Base-by-base conservation (phyloP, 345 rosid species). In the Barbarea vulgaris region DNA sequence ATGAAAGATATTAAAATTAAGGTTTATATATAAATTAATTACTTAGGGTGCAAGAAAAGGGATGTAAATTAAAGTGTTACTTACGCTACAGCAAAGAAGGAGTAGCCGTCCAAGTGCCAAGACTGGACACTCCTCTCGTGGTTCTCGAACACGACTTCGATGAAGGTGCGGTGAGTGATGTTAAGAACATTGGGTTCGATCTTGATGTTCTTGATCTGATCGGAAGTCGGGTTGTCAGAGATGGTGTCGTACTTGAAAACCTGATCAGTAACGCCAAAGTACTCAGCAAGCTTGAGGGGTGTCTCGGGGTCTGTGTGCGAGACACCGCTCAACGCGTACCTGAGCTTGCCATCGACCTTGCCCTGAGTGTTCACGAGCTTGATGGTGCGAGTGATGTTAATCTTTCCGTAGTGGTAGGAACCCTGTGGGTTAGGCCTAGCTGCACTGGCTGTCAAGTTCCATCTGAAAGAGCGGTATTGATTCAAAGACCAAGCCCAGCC, bases 381-480 rank as follows among this genome's bases (percentile, higher is more conserved):
- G 78, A 87, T 82, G 66, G 92, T 89, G 42, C 89, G 87, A 48
- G 87, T 86, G 75, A 87, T 81, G 79, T 85, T 83, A 71, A 89
- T 85, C 24, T 67, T 73, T 56, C 90, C 95, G 24, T 89, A 89
- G 41, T 84, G 95, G 84, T 84, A 89, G 0, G 96, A 89, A 14
- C 96, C 96, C 22, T 89, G 95, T 28, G 95, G 95, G 72, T 89
- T 89, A 9, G 95, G 95, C 80, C 95, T 84, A 47, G 90, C 95
- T 0, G 95, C 91, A 17, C 86, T 84, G 24, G 95, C 85, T 3
- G 95, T 89, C 69, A 89, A 83, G 75, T 89, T 89, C 92, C 95
- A 89, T 21, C 95, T 76, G 81, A 87, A 87, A 37, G 95, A 74
- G 1, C 92, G 86, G 78, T 85, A 87, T 76, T 89, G 95, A 46